These are phyloP conservation scores for Mediolabrus comicus DNA, from an alignment of 108 stramenopile genomes.

Conservation along the genomic window DNA sequence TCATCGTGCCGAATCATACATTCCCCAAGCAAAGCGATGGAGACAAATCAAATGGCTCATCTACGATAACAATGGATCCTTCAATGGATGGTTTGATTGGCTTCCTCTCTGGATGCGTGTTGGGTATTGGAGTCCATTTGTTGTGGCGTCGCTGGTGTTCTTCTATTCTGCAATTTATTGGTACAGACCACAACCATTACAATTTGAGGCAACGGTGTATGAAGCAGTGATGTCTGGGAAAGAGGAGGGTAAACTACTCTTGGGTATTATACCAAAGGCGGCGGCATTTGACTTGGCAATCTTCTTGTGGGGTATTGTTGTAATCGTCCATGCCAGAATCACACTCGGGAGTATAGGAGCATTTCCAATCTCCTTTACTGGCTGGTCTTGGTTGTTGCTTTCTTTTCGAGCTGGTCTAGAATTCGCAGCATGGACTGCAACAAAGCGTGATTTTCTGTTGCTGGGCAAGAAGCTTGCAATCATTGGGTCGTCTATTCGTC, in stretches of 20 bases:
- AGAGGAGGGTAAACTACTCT: conserved; percentile 7
- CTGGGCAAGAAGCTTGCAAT: conserved; percentile 17
- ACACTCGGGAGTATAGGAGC: conserved; percentile 21
- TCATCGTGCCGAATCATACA: conserved; percentile 26
- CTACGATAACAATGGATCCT: conserved; percentile 55
- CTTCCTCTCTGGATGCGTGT: conserved; percentile 63
- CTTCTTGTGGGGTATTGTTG: conserved; percentile 31
- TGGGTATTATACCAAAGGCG: conserved; percentile 25
- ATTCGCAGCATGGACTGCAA: conserved; percentile 21
- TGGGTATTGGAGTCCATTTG: conserved; percentile 63
- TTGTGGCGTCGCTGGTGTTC: conserved; percentile 23
- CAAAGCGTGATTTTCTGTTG: neutral
- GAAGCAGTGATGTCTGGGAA: neutral
- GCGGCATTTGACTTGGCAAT: conserved; percentile 18
- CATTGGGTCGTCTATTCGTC: conserved; percentile 29
- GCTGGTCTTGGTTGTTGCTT: conserved; percentile 46
- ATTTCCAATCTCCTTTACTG: conserved; percentile 43
- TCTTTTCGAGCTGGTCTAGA: conserved; percentile 38
- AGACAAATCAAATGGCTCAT: conserved; percentile 31
- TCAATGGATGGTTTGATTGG: conserved; percentile 75
- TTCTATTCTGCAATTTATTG: conserved; percentile 28
- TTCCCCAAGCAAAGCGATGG: conserved; percentile 10
- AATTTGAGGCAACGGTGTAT: conserved; percentile 12
- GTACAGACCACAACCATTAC: conserved; percentile 33
- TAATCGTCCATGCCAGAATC: conserved; percentile 21